Evolutionary conservation across 306 rosid genomes (phyloP), one percentile per base, ranked within the genome.

Genomic region (Chamaecrista fasciculata): DNA sequence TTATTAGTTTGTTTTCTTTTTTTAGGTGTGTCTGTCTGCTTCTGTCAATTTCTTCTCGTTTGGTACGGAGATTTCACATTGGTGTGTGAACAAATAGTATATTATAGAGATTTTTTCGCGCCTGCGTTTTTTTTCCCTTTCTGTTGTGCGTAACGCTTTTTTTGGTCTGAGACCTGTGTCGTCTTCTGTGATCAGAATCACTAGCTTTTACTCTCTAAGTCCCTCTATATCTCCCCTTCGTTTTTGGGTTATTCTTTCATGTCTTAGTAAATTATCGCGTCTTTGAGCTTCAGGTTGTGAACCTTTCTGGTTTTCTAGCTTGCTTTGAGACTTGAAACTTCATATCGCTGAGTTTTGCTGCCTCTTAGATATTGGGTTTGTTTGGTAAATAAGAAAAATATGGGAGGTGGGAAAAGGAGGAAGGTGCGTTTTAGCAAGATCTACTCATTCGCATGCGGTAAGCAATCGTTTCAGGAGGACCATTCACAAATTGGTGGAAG

Each of bases 341-440:
- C 48, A 23, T 48, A 15, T 34, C 23, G 4, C 72, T 52, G 69
- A 47, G 62, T 68, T 44, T 48, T 21, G 12, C 44, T 39, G 29
- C 28, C 50, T 63, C 39, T 40, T 57, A 61, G 74, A 58, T 46
- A 26, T 73, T 59, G 62, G 72, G 8, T 14, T 80, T 26, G 20
- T 56, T 42, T 40, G 14, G n/a, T 33, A 11, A 59, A 8, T 8
- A 4, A 3, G 10, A 14, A 64, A 23, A 79, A 59, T 57, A 86
- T 86, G 94, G 49, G 43, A 78, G 78, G 95, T 39, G 89, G 82
- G 18, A 80, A 70, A 69, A 82, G 62, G 72, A 86, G 59, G 68
- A 82, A 76, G 85, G 71, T 94, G 66, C 89, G 31, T 74, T 57
- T 94, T 11, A 91, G 97, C 89, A 94, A 94, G 85, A 79, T 94